phyloP scores from a whole-genome alignment of 1,284 basidiomycete species.

The Cryptococcus sp. region DNA sequence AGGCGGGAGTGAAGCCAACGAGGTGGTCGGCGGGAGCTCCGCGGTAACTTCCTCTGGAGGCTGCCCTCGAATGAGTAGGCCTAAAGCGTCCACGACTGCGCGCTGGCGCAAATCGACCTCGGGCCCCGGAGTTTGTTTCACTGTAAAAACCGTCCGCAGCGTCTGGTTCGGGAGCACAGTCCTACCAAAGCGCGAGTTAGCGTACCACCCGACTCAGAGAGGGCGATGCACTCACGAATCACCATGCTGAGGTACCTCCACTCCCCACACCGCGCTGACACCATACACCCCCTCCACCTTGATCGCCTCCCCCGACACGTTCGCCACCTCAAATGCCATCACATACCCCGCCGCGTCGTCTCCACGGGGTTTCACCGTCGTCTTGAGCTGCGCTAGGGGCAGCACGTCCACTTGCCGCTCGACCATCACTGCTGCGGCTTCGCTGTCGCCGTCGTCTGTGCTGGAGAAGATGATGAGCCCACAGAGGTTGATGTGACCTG shows the following conservation, averaged over 20 bases:
- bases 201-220: too few relatives aligned
- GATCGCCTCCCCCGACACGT: slow-evolving; percentile 5
- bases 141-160: slow-evolving; percentile 16
- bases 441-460: slow-evolving; percentile 14
- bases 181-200: not conserved
- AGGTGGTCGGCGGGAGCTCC: not conserved
- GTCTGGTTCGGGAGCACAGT: slow-evolving; percentile 34
- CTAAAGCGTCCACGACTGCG: slow-evolving; percentile 24
- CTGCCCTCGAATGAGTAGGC: slow-evolving; percentile 27
- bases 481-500: slow-evolving; percentile 27
- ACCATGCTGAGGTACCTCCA: not conserved
- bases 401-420: slow-evolving; percentile 19
- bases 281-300: slow-evolving; percentile 4
- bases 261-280: slow-evolving; percentile 8
- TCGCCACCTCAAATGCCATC: slow-evolving; percentile 7
- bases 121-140: slow-evolving; percentile 1
- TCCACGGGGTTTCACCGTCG: slow-evolving; percentile 5
- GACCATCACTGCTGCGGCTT: slow-evolving; percentile 13
- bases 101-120: too few relatives aligned
- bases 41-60: slow-evolving; percentile 14
- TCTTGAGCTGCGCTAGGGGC: slow-evolving; percentile 14
- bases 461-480: slow-evolving; percentile 26
- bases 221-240: not conserved
- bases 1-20: not conserved
- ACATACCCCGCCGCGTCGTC: not conserved